A percentile compares a stretch with the other conserved stretches of the same genome.
phyloP scores from a whole-genome alignment of 176 grass and related monocot species.

The Dactylis glomerata region DNA sequence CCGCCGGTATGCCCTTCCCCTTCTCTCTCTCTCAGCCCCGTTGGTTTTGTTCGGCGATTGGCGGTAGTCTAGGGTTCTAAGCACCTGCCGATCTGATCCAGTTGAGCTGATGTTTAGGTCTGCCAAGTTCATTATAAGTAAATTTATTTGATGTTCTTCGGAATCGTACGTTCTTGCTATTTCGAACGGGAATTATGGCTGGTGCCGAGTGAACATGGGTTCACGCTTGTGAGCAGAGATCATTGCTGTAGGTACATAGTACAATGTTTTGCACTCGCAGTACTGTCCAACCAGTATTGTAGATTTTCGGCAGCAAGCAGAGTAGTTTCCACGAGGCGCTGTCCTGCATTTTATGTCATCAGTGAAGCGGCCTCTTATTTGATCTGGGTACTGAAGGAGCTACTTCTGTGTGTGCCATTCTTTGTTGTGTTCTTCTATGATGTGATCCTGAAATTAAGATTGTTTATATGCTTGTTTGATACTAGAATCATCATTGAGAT shows the following conservation, averaged over 20 bases:
- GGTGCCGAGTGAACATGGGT: neutral
- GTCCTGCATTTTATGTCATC: neutral
- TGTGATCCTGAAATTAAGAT: neutral
- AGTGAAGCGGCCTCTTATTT: neutral
- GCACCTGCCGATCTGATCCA: neutral
- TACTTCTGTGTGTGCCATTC: neutral
- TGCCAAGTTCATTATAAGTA: neutral
- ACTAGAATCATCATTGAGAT: neutral
- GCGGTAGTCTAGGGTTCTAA: neutral
- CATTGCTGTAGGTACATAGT: neutral
- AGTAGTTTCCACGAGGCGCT: neutral
- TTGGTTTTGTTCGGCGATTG: neutral
- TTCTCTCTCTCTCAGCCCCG: neutral
- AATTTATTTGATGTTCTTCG: neutral
- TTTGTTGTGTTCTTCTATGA: neutral
- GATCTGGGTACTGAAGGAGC: neutral
- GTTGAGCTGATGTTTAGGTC: neutral
- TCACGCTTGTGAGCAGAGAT: neutral
- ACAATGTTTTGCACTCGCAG: neutral
- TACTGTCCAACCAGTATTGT: neutral
- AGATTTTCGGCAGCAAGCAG: neutral
- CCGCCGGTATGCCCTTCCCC: constrained; percentile 11
- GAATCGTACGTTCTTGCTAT: neutral
- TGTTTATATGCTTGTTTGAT: neutral
- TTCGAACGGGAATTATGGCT: neutral